Conservation (phyloP, 2,329 filamentous ascomycete genomes). For the Beauveria australis region DNA sequence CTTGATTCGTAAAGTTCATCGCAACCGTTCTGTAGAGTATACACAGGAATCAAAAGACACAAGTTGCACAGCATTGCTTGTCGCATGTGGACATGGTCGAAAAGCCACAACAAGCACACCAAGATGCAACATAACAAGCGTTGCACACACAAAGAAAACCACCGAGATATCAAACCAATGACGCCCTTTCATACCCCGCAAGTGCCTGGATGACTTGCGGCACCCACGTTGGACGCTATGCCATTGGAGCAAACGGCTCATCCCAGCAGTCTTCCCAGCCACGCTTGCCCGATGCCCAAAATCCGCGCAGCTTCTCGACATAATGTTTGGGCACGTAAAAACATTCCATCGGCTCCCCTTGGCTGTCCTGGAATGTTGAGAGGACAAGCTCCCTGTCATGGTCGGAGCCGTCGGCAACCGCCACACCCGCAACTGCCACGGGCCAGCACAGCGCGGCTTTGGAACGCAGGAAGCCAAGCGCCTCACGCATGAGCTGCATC, state of each 20-base stretch:
- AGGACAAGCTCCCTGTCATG: not conserved
- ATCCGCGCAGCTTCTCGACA: not conserved
- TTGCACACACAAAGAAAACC: too few species aligned
- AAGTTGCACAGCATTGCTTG: too few species aligned
- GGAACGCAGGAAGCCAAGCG: not conserved
- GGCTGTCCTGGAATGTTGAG: not conserved
- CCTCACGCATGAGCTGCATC: not conserved
- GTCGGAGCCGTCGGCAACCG: not conserved
- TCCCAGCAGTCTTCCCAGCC: constrained; percentile 3
- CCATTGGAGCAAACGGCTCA: not conserved
- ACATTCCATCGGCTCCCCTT: not conserved
- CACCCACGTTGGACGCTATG: not conserved
- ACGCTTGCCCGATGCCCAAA: not conserved
- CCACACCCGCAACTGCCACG: not conserved
- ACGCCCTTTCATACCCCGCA: too few species aligned
- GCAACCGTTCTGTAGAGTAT: too few species aligned
- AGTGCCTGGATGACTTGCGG: not conserved
- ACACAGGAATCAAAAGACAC: too few species aligned
- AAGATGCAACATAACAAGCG: too few species aligned
- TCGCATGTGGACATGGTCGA: too few species aligned
- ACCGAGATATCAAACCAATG: too few species aligned
- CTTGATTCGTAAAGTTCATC: too few species aligned
- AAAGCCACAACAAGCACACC: too few species aligned
- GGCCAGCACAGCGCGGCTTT: not conserved
- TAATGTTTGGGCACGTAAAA: not conserved